Percentiles rank a stretch among this genome's conserved stretches.
These are phyloP conservation scores for Babesia microti DNA, from an alignment of 169 alveolate species.

Conservation along the genomic window DNA sequence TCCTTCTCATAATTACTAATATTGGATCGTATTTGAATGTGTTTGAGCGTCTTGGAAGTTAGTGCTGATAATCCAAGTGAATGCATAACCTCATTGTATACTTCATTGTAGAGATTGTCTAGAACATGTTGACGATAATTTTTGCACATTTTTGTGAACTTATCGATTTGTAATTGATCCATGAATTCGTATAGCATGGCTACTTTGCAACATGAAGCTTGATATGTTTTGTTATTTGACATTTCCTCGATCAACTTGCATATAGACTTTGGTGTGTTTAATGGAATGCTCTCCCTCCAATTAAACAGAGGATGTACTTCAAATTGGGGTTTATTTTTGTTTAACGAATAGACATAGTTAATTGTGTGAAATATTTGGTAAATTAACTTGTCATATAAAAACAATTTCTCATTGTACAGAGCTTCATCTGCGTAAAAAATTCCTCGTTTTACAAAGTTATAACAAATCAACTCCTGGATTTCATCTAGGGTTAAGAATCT, in stretches of 20 bases:
- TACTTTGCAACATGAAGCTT: slow-evolving; percentile 7
- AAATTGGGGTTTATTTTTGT: too few species aligned
- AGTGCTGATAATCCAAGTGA: background rate
- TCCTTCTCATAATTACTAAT: background rate
- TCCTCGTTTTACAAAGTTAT: too few species aligned
- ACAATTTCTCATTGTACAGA: too few species aligned
- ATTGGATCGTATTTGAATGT: background rate
- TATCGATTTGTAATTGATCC: slow-evolving; percentile 11
- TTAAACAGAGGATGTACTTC: slow-evolving; percentile 19
- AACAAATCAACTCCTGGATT: too few species aligned
- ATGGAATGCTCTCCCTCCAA: slow-evolving; percentile 11
- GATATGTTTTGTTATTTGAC: slow-evolving; percentile 14
- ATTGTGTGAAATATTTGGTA: too few species aligned
- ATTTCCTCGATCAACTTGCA: slow-evolving; percentile 1
- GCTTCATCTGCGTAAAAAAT: too few species aligned
- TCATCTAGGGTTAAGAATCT: too few species aligned
- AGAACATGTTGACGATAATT: slow-evolving; percentile 16
- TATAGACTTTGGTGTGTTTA: slow-evolving; percentile 15
- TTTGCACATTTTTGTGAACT: slow-evolving; percentile 7
- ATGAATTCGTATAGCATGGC: slow-evolving; percentile 13
- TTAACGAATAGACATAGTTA: too few species aligned
- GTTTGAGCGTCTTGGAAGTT: background rate
- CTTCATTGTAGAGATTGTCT: slow-evolving; percentile 10
- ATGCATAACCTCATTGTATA: background rate
- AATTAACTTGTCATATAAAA: too few species aligned